Base-by-base conservation (phyloP, 352 stramenopile species). In the Phytophthora fragariaefolia region DNA sequence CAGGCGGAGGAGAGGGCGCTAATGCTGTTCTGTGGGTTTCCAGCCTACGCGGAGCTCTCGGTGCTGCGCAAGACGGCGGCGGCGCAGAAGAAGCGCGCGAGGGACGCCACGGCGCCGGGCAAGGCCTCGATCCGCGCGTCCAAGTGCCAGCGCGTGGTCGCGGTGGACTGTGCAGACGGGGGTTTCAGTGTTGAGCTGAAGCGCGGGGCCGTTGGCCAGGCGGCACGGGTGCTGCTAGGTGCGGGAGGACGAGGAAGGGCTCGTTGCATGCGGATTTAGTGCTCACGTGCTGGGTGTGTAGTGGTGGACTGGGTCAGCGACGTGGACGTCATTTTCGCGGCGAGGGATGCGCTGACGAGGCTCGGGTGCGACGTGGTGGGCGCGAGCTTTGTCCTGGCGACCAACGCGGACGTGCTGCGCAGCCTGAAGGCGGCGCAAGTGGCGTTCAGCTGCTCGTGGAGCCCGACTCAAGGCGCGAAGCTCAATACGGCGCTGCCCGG, bases 241-340 rank as follows among this genome's bases (percentile, higher is more conserved):
- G 38, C 22, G 20, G 28, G 7, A n/a, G 30, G 40, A 43, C 1
- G 12, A 43, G 27, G 20, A 42, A 26, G 17, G 18, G n/a, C n/a
- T n/a, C n/a, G n/a, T n/a, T 20, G 22, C 28, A 34, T 45, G 18
- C 24, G 32, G 46, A 26, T 47, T 20, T 13, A 40, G 5, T 36
- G 30, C 10, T 54, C 49, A 49, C 6, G 26, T 36, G n/a, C n/a
- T n/a, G n/a, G n/a, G n/a, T n/a, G n/a, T 60, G 32, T 64, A 74
- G 78, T 89, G 5, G 36, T 65, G 8, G 83, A 92, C 59, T 92
- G 76, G 80, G 71, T 92, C n/a, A 78, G 78, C 47, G 60, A 76
- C 7, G 70, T 59, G 12, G 76, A 89, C 27, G 55, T 56, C 6
- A 55, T 89, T 23, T 59, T 89, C 1, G 81, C 80, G 23, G 82